A percentile compares a stretch with the other conserved stretches of the same genome.
Conservation (phyloP, 2,329 filamentous ascomycete species). For the Exophiala sideris region DNA sequence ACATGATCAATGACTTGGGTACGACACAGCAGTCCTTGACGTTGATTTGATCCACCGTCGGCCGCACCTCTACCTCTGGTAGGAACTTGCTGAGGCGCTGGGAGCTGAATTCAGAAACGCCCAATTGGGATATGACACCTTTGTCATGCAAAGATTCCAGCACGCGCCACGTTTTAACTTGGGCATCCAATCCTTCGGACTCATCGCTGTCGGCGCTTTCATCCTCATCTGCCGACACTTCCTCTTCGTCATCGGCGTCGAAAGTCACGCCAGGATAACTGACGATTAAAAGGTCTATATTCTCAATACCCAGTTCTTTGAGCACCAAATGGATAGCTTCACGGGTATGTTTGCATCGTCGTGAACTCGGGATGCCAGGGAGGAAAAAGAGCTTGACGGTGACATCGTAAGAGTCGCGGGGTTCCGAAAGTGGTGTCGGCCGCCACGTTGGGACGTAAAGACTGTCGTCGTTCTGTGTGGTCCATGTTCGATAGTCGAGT, state of each 20-base stretch:
- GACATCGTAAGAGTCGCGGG: conserved; percentile 82
- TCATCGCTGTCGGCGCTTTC: conserved; percentile 34
- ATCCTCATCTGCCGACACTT: conserved; percentile 51
- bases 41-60: conserved; percentile 92
- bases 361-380: conserved; percentile 61
- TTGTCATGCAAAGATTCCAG: conserved; percentile 70
- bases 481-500: conserved; percentile 57
- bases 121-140: conserved; percentile 71
- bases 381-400: conserved; percentile 95
- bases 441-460: conserved; percentile 78
- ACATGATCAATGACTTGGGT: conserved; percentile 76
- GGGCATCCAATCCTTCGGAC: conserved; percentile 56
- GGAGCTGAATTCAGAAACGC: conserved; percentile 86
- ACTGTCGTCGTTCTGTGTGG: conserved; percentile 56
- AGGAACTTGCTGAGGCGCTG: conserved; percentile 78
- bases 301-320: conserved; percentile 70
- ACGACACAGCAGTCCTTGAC: conserved; percentile 94
- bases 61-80: conserved; percentile 65
- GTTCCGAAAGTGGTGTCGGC: conserved; percentile 71
- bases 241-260: conserved; percentile 80
- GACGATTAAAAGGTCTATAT: conserved; percentile 83
- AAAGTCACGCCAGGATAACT: conserved; percentile 93
- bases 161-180: conserved; percentile 65
- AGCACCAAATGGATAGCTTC: conserved; percentile 78
- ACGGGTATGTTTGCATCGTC: conserved; percentile 66